A percentile compares a stretch with the other conserved stretches of the same genome.
phyloP scores from a whole-genome alignment of 768 basidiomycete genomes.

The Trametes coccinea region DNA sequence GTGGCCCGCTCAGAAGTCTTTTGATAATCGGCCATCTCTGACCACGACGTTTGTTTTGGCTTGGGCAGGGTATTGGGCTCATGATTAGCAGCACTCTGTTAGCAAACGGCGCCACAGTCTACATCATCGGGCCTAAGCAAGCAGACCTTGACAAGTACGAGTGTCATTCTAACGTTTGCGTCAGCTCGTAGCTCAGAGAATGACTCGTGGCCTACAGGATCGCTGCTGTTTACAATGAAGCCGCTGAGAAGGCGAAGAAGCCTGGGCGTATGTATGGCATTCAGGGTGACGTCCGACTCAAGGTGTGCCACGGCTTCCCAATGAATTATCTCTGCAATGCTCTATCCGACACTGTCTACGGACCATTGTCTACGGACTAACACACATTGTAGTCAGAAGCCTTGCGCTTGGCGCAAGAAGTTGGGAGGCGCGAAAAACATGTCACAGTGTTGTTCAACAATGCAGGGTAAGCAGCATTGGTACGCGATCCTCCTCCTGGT shows the following conservation, averaged over 20 bases:
- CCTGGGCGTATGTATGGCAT: slow-evolving; percentile 43
- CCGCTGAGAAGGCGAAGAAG: slow-evolving; percentile 29
- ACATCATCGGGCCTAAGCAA: slow-evolving; percentile 47
- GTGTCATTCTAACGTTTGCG: not conserved
- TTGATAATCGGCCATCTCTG: too few species aligned
- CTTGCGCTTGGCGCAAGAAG: slow-evolving; percentile 40
- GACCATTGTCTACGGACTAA: not conserved
- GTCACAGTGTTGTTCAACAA: slow-evolving; percentile 53
- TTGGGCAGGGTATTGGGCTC: slow-evolving; percentile 45
- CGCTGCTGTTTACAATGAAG: slow-evolving; percentile 39
- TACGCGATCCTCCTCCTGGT: too few species aligned
- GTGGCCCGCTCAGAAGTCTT: slow-evolving; percentile 5
- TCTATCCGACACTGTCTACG: too few species aligned
- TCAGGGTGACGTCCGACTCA: slow-evolving; percentile 42
- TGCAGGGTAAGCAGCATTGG: slow-evolving; percentile 35
- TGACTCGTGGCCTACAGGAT: slow-evolving; percentile 27
- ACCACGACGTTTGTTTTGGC: too few species aligned
- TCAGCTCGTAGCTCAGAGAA: too few species aligned
- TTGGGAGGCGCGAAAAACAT: slow-evolving; percentile 39
- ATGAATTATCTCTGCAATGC: too few species aligned
- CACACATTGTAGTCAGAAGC: slow-evolving; percentile 40
- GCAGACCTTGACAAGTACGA: slow-evolving; percentile 40
- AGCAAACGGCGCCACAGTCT: slow-evolving; percentile 51
- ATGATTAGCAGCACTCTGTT: slow-evolving; percentile 50
- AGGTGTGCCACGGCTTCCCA: slow-evolving; percentile 29